phyloP scores from a whole-genome alignment of 1,284 basidiomycete genomes.

The Melampsora americana region DNA sequence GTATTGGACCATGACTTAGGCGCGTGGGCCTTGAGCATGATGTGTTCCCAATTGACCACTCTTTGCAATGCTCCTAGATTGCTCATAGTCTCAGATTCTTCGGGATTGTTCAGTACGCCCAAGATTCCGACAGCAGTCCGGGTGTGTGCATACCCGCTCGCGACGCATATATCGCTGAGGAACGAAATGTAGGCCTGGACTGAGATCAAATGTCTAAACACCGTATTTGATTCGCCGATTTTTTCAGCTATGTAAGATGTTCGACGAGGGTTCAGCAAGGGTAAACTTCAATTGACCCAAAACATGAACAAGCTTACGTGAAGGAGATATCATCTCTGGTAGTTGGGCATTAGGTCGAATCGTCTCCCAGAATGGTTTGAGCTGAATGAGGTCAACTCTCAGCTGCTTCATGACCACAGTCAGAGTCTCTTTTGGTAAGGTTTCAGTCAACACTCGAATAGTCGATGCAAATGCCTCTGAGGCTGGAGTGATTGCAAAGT shows the following conservation, averaged over 20 bases:
- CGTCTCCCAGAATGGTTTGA: constrained; percentile 68
- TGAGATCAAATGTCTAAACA: constrained; percentile 72
- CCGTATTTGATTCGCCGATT: constrained; percentile 61
- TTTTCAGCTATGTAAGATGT: constrained; percentile 52
- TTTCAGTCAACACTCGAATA: constrained; percentile 81
- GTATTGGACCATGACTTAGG: constrained; percentile 49
- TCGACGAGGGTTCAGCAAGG: constrained; percentile 13
- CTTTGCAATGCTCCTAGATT: constrained; percentile 79
- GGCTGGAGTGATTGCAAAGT: constrained; percentile 76
- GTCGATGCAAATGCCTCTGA: constrained; percentile 82
- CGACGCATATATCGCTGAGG: constrained; percentile 81
- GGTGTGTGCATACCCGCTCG: constrained; percentile 77
- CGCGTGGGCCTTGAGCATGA: constrained; percentile 67
- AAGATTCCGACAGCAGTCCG: constrained; percentile 73
- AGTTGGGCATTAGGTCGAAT: constrained; percentile 63
- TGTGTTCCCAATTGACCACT: constrained; percentile 80
- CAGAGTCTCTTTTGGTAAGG: constrained; percentile 73
- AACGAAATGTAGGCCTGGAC: constrained; percentile 76
- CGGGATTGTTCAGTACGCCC: constrained; percentile 67
- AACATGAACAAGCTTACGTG: constrained; percentile 54
- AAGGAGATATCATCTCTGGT: constrained; percentile 62
- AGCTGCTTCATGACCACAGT: constrained; percentile 70
- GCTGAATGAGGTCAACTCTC: constrained; percentile 67
- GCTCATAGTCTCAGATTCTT: constrained; percentile 65
- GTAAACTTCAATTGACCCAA: constrained; percentile 31